These are phyloP conservation scores for Colletotrichum sp. DNA, from an alignment of 2,329 filamentous ascomycete species.

Conservation along the genomic window DNA sequence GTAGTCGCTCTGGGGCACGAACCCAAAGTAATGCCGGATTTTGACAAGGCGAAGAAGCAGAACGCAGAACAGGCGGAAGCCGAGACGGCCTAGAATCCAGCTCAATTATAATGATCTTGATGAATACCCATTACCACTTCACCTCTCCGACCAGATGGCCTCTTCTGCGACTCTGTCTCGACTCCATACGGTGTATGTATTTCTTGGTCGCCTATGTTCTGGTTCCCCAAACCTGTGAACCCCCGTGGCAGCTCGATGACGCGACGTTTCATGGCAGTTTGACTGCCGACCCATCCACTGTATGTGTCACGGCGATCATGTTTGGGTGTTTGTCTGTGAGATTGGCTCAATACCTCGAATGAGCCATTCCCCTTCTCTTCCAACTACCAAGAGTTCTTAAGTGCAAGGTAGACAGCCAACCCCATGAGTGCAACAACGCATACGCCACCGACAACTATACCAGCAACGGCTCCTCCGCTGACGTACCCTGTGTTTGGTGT, in stretches of 20 bases:
- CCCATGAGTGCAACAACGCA: neutral
- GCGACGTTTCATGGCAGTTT: neutral
- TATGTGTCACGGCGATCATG: neutral
- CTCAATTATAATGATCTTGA: slow-evolving; percentile 5
- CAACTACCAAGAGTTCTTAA: neutral
- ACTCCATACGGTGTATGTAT: neutral
- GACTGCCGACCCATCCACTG: neutral
- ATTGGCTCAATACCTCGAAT: neutral
- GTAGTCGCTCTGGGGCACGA: slow-evolving; percentile 36
- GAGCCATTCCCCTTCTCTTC: neutral
- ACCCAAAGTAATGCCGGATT: slow-evolving; percentile 30
- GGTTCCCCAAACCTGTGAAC: neutral
- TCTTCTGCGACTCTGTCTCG: neutral
- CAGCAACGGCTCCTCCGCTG: neutral
- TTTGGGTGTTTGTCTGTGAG: neutral
- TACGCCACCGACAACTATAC: neutral
- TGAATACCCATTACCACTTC: slow-evolving; percentile 4
- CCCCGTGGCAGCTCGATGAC: neutral
- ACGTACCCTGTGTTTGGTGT: neutral
- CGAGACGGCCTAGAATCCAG: neutral
- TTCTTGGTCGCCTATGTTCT: neutral
- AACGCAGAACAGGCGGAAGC: neutral
- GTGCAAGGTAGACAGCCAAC: neutral
- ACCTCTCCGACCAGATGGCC: neutral
- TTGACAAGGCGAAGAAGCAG: neutral